A percentile compares a stretch with the other conserved stretches of the same genome.
phyloP scores from a whole-genome alignment of 2,329 filamentous ascomycete species.

The Ophiostoma australiae region DNA sequence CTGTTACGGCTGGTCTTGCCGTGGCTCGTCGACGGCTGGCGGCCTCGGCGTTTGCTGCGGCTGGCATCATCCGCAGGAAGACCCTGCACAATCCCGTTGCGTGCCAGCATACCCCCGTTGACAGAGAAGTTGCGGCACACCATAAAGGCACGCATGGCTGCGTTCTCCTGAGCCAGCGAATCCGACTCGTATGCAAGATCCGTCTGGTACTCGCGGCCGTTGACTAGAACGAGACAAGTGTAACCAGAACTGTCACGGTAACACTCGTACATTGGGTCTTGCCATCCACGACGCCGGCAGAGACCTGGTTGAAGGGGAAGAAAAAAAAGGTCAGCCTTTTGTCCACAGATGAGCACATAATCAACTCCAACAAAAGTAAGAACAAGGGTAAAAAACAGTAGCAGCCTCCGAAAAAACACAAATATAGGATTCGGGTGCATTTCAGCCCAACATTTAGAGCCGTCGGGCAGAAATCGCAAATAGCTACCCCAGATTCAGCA shows the following conservation, averaged over 20 bases:
- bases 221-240: slow-evolving; percentile 87
- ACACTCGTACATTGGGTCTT: slow-evolving; percentile 81
- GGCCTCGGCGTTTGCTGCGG: slow-evolving; percentile 45
- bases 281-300: slow-evolving; percentile 91
- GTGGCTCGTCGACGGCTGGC: slow-evolving; percentile 42
- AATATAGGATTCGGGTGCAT: slow-evolving; percentile 35
- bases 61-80: slow-evolving; percentile 52
- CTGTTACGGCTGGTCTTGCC: slow-evolving; percentile 44
- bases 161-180: slow-evolving; percentile 80
- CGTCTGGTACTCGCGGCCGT: slow-evolving; percentile 93
- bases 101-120: slow-evolving; percentile 83
- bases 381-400: neutral
- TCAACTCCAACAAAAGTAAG: neutral
- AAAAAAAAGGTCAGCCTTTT: slow-evolving; percentile 30
- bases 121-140: slow-evolving; percentile 97
- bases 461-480: slow-evolving; percentile 15
- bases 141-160: slow-evolving; percentile 93
- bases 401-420: neutral
- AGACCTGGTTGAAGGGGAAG: slow-evolving; percentile 59
- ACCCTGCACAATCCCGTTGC: slow-evolving; percentile 64
- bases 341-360: neutral
- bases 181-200: slow-evolving; percentile 80
- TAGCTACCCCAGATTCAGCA: slow-evolving; percentile 1
- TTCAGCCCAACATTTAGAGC: slow-evolving; percentile 33
- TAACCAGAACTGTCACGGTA: slow-evolving; percentile 70